phyloP scores from a whole-genome alignment of 2,329 filamentous ascomycete genomes.

The Pyrenophora seminiperda region DNA sequence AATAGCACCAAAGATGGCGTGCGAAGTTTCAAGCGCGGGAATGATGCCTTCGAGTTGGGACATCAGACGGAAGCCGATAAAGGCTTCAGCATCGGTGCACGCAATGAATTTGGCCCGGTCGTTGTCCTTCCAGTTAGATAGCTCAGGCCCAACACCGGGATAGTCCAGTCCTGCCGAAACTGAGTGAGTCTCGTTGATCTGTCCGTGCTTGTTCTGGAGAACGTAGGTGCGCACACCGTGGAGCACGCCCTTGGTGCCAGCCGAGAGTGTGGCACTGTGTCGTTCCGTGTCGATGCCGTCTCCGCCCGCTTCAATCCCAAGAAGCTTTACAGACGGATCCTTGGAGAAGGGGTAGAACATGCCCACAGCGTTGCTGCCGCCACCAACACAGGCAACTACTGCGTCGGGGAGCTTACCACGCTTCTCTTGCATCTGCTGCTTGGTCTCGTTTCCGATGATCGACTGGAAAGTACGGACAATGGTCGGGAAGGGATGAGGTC shows the following conservation, averaged over 20 bases:
- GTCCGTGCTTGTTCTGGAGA: constrained; percentile 87
- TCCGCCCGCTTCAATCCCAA: constrained; percentile 94
- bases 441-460: constrained; percentile 94
- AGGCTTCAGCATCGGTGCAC: constrained; percentile 89
- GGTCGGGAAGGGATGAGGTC: constrained; percentile 95
- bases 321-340: constrained; percentile 80
- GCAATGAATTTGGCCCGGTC: constrained; percentile 85
- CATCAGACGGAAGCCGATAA: constrained; percentile 82
- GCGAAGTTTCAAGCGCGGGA: constrained; percentile 89
- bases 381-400: constrained; percentile 94
- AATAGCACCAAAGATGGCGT: constrained; percentile 87
- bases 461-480: constrained; percentile 98
- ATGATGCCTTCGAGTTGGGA: constrained; percentile 95
- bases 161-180: constrained; percentile 97
- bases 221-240: constrained; percentile 97
- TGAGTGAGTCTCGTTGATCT: constrained; percentile 94
- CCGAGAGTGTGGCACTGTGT: constrained; percentile 86
- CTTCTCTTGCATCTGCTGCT: constrained; percentile 83
- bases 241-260: constrained; percentile 87
- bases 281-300: constrained; percentile 85
- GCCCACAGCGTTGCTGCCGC: constrained; percentile 91
- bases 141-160: constrained; percentile 92
- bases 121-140: constrained; percentile 90
- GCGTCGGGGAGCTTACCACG: constrained; percentile 91
- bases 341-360: constrained; percentile 98